A percentile compares a stretch with the other conserved stretches of the same genome.
Evolutionary conservation across 140 eudicot species (phyloP).

Genomic region (Oenanthe javanica): DNA sequence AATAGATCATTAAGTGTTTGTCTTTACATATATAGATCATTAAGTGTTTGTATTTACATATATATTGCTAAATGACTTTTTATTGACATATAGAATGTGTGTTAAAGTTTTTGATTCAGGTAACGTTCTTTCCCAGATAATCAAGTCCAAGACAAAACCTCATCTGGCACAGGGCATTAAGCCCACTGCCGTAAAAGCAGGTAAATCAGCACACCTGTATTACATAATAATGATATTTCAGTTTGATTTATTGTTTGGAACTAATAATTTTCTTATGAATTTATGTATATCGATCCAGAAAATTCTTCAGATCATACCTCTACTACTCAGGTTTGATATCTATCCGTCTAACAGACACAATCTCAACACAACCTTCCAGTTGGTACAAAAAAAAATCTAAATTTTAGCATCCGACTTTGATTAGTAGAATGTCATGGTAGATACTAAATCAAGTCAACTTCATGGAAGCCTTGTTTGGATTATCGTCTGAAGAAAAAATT

Average conservation of each 20-base stretch:
- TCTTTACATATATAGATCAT: not conserved
- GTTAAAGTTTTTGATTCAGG: constrained; percentile 15
- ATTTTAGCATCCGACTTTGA: not conserved
- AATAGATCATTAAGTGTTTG: not conserved
- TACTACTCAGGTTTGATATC: not conserved
- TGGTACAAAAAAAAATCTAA: not conserved
- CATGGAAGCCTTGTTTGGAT: not conserved
- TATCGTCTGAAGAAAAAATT: not conserved
- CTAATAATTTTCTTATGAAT: not conserved
- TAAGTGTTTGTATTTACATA: not conserved
- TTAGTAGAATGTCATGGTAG: not conserved
- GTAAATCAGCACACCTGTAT: not conserved
- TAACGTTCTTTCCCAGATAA: constrained; percentile 7
- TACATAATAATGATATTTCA: not conserved
- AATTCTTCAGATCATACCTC: not conserved
- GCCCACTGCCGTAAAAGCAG: constrained; percentile 8
- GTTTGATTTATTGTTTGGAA: not conserved
- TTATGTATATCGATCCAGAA: not conserved
- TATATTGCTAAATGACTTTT: not conserved
- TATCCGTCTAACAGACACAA: not conserved
- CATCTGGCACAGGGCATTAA: not conserved
- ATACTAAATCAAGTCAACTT: not conserved
- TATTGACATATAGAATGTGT: not conserved
- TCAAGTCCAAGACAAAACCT: constrained; percentile 21
- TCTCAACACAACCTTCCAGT: not conserved